Evolutionary conservation across 441 rosid genomes (phyloP).

Genomic region (Biscutella laevigata): DNA sequence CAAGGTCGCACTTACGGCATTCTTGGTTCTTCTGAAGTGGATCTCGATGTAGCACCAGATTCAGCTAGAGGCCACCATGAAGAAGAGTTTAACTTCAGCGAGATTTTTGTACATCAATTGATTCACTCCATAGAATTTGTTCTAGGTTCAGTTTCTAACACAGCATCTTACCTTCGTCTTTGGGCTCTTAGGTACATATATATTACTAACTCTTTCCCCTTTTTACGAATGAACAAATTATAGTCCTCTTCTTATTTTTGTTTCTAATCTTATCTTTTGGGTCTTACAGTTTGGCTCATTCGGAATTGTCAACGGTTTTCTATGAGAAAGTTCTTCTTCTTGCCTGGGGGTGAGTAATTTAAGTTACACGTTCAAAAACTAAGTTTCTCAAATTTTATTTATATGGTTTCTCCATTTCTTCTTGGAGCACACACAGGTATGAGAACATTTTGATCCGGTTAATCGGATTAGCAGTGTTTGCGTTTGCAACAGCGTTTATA

Average conservation of each 20-base stretch:
- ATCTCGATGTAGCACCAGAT: constrained; percentile 64
- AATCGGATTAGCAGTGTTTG: constrained; percentile 55
- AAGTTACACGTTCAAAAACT: too few relatives aligned
- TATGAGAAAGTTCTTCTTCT: constrained; percentile 89
- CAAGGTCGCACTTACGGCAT: constrained; percentile 90
- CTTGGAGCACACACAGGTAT: too few relatives aligned
- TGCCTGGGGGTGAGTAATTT: constrained; percentile 80
- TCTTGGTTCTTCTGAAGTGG: constrained; percentile 75
- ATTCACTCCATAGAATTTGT: constrained; percentile 95
- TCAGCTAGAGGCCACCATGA: too few relatives aligned
- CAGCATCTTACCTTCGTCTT: constrained; percentile 90
- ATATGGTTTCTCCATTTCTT: too few relatives aligned
- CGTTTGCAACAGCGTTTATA: constrained; percentile 81
- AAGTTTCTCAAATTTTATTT: too few relatives aligned
- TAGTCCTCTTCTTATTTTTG: too few relatives aligned
- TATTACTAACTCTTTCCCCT: too few relatives aligned
- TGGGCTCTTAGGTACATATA: constrained; percentile 99
- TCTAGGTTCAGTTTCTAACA: constrained; percentile 95
- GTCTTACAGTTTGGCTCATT: constrained; percentile 92
- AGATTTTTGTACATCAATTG: constrained; percentile 83
- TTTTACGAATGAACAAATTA: too few relatives aligned
- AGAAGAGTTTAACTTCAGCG: constrained; percentile 93
- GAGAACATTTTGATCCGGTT: constrained; percentile 20
- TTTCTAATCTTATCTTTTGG: too few relatives aligned
- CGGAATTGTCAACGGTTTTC: constrained; percentile 81